A percentile compares a stretch with the other conserved stretches of the same genome.
phyloP scores from a whole-genome alignment of 441 rosid species.

The California macrophylla region DNA sequence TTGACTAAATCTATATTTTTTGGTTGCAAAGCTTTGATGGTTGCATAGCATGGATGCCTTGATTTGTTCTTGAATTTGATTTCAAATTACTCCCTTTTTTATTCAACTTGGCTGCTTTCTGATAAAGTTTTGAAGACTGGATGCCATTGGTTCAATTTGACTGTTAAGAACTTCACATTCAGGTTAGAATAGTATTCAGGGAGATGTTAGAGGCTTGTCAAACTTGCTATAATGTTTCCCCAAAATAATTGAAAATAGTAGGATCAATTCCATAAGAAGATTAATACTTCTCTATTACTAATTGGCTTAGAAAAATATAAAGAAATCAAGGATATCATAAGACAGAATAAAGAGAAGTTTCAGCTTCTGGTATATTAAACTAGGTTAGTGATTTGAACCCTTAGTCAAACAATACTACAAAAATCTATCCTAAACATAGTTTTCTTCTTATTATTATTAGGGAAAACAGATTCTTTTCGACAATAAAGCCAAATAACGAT shows the following conservation, averaged over 20 bases:
- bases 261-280: background rate
- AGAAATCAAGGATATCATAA: background rate
- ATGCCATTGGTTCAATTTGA: background rate
- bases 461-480: slow-evolving; percentile 5
- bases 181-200: background rate
- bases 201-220: too few species aligned
- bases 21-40: background rate
- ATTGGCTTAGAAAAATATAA: background rate
- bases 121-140: background rate
- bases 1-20: background rate
- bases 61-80: background rate
- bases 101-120: slow-evolving; percentile 4
- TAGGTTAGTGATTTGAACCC: background rate
- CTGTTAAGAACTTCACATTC: background rate
- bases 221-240: background rate
- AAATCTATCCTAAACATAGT: background rate
- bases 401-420: slow-evolving; percentile 17
- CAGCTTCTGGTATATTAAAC: background rate
- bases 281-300: background rate
- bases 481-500: slow-evolving; percentile 19
- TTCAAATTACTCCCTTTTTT: background rate
- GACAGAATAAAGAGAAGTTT: background rate
- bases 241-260: background rate
- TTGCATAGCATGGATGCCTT: background rate
- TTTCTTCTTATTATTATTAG: slow-evolving; percentile 7